phyloP scores from a whole-genome alignment of 352 stramenopile genomes.

The Globisporangium ultimum region DNA sequence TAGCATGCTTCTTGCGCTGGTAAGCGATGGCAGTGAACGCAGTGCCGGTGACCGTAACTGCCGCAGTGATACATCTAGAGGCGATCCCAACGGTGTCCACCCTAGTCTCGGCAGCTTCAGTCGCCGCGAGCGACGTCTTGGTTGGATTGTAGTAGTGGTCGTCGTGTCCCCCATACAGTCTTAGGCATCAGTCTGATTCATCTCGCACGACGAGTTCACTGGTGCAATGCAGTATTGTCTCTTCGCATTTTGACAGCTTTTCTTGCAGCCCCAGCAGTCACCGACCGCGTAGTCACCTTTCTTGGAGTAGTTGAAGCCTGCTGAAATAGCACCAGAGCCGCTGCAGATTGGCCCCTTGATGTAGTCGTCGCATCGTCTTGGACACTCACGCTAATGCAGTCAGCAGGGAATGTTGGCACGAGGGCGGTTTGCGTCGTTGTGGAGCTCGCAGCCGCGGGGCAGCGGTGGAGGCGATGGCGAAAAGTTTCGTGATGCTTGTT shows the following conservation, averaged over 20 bases:
- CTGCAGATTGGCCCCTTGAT: neutral
- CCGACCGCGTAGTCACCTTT: too few species aligned
- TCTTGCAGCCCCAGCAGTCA: too few species aligned
- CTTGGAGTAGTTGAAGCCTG: too few species aligned
- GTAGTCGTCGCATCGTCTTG: neutral
- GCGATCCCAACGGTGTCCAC: neutral
- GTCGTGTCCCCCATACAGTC: neutral
- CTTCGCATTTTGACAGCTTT: too few species aligned
- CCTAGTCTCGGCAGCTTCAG: neutral
- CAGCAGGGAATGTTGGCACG: neutral
- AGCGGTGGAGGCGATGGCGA: too few species aligned
- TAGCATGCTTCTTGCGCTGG: neutral
- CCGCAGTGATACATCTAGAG: neutral
- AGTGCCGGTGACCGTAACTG: neutral
- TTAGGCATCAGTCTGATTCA: neutral
- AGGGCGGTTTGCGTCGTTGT: too few species aligned
- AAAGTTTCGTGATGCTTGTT: too few species aligned
- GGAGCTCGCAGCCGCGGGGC: too few species aligned
- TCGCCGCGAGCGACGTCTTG: neutral
- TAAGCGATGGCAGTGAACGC: neutral
- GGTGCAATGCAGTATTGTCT: too few species aligned
- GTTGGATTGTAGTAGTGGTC: neutral
- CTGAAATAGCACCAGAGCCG: too few species aligned
- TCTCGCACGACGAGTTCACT: neutral
- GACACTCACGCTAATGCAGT: slow-evolving; percentile 1